phyloP scores from a whole-genome alignment of 768 basidiomycete genomes.

The Xanthoconium stramineum region DNA sequence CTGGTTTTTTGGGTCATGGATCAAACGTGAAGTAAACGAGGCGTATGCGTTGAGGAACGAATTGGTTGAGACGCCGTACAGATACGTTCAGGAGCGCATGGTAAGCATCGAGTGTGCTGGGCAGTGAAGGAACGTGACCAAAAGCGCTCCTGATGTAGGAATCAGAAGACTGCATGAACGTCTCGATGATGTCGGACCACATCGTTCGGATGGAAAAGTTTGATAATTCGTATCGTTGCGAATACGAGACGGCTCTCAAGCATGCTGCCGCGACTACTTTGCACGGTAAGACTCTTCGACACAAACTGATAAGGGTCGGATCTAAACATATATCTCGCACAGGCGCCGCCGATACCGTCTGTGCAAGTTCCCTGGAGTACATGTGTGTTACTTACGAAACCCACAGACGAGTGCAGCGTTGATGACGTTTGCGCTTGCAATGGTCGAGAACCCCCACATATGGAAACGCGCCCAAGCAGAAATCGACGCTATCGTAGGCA shows the following conservation, averaged over 20 bases:
- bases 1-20: neutral
- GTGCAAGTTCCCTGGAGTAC: neutral
- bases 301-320: neutral
- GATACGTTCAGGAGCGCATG: neutral
- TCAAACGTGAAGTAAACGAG: neutral
- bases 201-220: neutral
- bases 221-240: neutral
- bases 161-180: neutral
- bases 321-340: neutral
- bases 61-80: neutral
- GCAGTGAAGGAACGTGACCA: neutral
- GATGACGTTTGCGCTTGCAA: neutral
- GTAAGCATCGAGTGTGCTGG: neutral
- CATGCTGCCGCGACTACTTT: neutral
- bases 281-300: neutral
- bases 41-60: neutral
- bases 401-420: neutral
- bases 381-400: neutral
- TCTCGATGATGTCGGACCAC: neutral
- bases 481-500: neutral
- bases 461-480: neutral
- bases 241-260: neutral
- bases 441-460: neutral
- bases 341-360: neutral
- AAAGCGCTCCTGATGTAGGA: neutral